Base-by-base conservation (phyloP, 495 filamentous ascomycete genomes). In the Beverwykella pulmonaria region DNA sequence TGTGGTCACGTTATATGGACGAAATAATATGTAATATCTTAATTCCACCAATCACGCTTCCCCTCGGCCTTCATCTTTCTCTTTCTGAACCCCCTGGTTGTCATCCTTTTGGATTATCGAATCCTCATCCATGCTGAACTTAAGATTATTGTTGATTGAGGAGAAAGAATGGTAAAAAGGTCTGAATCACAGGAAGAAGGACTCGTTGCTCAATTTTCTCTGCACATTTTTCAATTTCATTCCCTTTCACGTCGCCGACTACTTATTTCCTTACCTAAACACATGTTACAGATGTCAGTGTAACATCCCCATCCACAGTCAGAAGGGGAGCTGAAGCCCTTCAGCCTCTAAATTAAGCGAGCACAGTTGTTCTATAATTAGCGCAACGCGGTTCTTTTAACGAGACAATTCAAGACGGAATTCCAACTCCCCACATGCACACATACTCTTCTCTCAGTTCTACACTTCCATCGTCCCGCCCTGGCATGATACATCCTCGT, bases 271-370 rank as follows among this genome's bases (percentile, higher is more conserved):
- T 41, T n/a, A n/a, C n/a, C n/a, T n/a, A 41, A 41, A 41, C 8
- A 9, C 46, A 48, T 48, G 46, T 48, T 48, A 48, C 46, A 48
- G 7, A 48, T 48, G 46, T 48, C 22, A 19, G 46, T 48, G 46
- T 48, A 7, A 19, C 46, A 19, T 48, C 46, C 46, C 15, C 46
- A 19, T 19, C 4, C 46, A 15, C 46, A 48, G 46, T 48, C 46
- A 6, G 12, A 6, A 48, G 7, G 46, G 46, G 7, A 48, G 46
- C 46, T 19, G 46, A 48, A 48, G 5, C 17, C 22, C 46, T 48
- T 48, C 46, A 48, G 46, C 46, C 46, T 48, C 46, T 6, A n/a
- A 7, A 5, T 48, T 48, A 48, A 48, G 46, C 46, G 46, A 48
- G 46, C 17, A 4, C n/a, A 48, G 6, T 48, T 5, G 5, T 7